These are phyloP conservation scores for Pezizomycotina sp. DNA, from an alignment of 2,329 filamentous ascomycete species.

Conservation along the genomic window DNA sequence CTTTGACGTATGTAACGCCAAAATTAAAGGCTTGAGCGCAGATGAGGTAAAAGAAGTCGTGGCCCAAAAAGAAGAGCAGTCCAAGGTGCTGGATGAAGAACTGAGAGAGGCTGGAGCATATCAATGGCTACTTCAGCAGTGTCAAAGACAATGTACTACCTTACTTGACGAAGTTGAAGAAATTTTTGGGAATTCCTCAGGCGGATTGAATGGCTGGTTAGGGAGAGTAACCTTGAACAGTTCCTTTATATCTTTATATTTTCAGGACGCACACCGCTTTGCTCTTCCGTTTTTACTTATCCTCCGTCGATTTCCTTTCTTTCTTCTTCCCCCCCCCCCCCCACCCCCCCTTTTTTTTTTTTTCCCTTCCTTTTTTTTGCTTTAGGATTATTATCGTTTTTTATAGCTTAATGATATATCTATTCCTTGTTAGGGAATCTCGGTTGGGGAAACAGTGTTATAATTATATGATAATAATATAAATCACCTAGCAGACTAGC, in stretches of 20 bases:
- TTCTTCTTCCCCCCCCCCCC: slow-evolving; percentile 11
- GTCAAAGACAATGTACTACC: slow-evolving; percentile 16
- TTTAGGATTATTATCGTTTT: neutral
- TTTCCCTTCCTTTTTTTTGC: neutral
- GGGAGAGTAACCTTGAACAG: neutral
- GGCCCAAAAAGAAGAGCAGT: slow-evolving; percentile 8
- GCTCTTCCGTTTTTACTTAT: neutral
- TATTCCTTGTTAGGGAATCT: too few relatives aligned
- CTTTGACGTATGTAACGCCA: too few relatives aligned
- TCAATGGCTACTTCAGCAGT: slow-evolving; percentile 16
- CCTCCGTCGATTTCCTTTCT: slow-evolving; percentile 4
- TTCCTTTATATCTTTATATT: neutral
- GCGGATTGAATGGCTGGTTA: neutral
- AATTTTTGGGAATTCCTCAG: slow-evolving; percentile 5
- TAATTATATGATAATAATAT: too few relatives aligned
- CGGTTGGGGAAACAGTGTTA: too few relatives aligned
- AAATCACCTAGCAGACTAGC: too few relatives aligned
- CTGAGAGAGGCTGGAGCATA: slow-evolving; percentile 16
- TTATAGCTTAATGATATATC: neutral
- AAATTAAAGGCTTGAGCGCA: slow-evolving; percentile 15
- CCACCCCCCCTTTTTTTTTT: neutral
- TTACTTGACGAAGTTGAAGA: slow-evolving; percentile 13
- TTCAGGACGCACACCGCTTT: neutral
- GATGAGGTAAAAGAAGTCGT: slow-evolving; percentile 13
- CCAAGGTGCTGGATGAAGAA: slow-evolving; percentile 15